phyloP scores from a whole-genome alignment of 2,329 filamentous ascomycete genomes.

The Ceratocystis harringtonii region DNA sequence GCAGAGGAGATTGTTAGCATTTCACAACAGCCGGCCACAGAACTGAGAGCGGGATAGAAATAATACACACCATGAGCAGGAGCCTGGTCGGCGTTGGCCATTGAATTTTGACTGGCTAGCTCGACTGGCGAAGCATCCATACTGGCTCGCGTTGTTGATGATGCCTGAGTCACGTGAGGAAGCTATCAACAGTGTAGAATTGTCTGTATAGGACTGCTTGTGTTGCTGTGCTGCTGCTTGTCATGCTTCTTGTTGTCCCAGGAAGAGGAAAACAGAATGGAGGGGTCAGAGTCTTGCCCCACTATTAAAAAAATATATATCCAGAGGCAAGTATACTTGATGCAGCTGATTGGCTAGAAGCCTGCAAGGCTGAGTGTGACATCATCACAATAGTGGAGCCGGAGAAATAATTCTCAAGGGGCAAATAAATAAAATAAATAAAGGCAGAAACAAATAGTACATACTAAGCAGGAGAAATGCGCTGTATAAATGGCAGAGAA shows the following conservation, averaged over 20 bases:
- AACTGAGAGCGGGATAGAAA: neutral
- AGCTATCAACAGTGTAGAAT: too few species aligned
- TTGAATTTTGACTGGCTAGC: conserved; percentile 10
- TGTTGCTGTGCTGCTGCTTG: too few species aligned
- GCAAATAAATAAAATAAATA: conserved; percentile 6
- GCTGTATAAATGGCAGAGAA: conserved; percentile 11
- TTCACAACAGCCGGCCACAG: neutral
- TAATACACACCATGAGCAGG: neutral
- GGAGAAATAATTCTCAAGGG: too few species aligned
- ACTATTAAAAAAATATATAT: conserved; percentile 3
- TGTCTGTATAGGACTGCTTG: too few species aligned
- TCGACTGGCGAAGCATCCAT: conserved; percentile 13
- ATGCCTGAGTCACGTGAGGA: too few species aligned
- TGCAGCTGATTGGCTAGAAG: neutral
- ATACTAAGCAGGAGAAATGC: conserved; percentile 10
- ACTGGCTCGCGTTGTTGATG: neutral
- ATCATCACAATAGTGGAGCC: neutral
- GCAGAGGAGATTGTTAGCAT: neutral
- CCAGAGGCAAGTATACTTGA: neutral
- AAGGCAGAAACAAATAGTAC: conserved; percentile 3
- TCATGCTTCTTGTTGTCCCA: too few species aligned
- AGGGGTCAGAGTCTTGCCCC: neutral
- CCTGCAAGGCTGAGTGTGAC: neutral
- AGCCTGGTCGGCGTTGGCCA: neutral
- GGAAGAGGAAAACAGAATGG: neutral